phyloP scores from a whole-genome alignment of 352 stramenopile genomes.

The Pilasporangium apinafurcum region DNA sequence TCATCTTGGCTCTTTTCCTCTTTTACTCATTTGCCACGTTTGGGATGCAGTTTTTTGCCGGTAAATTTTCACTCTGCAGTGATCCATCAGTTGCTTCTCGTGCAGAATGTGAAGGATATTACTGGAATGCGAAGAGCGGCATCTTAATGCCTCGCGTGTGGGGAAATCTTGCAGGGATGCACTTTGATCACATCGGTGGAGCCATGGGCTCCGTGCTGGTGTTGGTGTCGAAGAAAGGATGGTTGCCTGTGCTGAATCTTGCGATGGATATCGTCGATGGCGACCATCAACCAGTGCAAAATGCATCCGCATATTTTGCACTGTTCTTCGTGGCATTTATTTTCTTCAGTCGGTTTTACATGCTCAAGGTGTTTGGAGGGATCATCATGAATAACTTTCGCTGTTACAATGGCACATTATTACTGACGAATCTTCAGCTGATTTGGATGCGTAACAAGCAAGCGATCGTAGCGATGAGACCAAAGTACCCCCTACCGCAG shows the following conservation, averaged over 20 bases:
- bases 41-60: conserved; percentile 80
- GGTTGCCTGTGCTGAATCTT: conserved; percentile 75
- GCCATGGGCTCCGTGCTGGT: conserved; percentile 78
- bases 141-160: conserved; percentile 73
- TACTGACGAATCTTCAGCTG: conserved; percentile 72
- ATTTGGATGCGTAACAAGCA: conserved; percentile 76
- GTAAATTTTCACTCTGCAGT: conserved; percentile 77
- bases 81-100: conserved; percentile 43
- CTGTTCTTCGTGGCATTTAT: conserved; percentile 80
- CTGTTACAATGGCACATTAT: conserved; percentile 71
- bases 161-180: conserved; percentile 66
- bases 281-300: conserved; percentile 58
- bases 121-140: conserved; percentile 35
- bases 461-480: conserved; percentile 46
- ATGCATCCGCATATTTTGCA: conserved; percentile 73
- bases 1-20: conserved; percentile 69
- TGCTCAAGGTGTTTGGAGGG: conserved; percentile 69
- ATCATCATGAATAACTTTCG: conserved; percentile 88
- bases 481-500: conserved; percentile 67
- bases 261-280: conserved; percentile 77
- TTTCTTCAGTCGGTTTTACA: conserved; percentile 74
- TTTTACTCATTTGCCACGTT: conserved; percentile 85
- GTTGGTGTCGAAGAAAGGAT: conserved; percentile 81
- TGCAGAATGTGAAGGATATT: conserved; percentile 59
- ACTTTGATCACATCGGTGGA: conserved; percentile 80